phyloP scores from a whole-genome alignment of 148 eudicot genomes.

The Vaccinium darrowii region DNA sequence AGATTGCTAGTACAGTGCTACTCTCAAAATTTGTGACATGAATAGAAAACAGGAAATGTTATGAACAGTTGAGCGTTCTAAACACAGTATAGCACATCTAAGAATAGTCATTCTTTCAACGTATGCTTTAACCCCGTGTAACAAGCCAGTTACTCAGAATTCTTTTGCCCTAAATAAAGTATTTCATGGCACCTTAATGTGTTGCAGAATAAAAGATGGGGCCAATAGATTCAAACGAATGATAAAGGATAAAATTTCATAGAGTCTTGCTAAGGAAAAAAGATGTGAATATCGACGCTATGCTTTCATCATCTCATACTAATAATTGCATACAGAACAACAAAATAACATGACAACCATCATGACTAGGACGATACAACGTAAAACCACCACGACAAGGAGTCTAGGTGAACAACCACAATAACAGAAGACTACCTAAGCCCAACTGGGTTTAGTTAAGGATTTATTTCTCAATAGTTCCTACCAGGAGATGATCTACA shows the following conservation, averaged over 20 bases:
- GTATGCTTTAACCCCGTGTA: background rate
- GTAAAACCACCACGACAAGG: no score
- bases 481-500: background rate
- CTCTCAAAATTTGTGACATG: background rate
- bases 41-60: slow-evolving; percentile 1
- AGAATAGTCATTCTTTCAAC: background rate
- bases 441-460: background rate
- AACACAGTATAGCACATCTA: background rate
- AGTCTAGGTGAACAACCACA: background rate
- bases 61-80: background rate
- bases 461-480: background rate
- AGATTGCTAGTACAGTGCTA: slow-evolving; percentile 13
- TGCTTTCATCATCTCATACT: background rate
- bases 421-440: background rate
- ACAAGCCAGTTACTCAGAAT: background rate
- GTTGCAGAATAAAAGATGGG: background rate
- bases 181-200: background rate
- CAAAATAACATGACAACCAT: background rate
- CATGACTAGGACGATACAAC: background rate
- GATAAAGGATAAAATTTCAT: background rate
- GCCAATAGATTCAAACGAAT: background rate
- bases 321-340: background rate
- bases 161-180: background rate
- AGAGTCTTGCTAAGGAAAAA: background rate
- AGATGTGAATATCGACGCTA: background rate